Percentiles rank a stretch among this genome's conserved stretches.
phyloP scores from a whole-genome alignment of 805 yeast species.

The Nakazawaea anatomiae region DNA sequence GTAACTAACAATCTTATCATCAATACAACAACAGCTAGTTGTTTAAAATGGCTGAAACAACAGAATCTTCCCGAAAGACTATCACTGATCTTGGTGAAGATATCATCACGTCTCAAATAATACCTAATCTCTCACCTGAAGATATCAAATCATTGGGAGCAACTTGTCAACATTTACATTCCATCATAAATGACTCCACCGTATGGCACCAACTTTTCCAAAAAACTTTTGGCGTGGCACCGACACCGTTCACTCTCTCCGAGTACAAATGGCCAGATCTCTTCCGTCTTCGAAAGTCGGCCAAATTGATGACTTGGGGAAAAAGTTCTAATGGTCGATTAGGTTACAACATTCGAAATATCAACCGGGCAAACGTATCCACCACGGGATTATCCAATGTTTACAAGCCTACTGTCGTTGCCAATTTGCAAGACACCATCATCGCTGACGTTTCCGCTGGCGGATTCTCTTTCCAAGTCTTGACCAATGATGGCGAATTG shows the following conservation, averaged over 20 bases:
- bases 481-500: conserved; percentile 50
- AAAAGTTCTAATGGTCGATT: conserved; percentile 35
- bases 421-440: conserved; percentile 26
- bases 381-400: conserved; percentile 24
- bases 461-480: conserved; percentile 57
- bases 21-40: not conserved
- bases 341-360: conserved; percentile 31
- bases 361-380: conserved; percentile 20
- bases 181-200: conserved; percentile 29
- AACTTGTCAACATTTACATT: conserved; percentile 31
- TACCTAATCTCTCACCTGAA: conserved; percentile 25
- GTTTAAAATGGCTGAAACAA: not conserved
- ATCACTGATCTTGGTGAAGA: conserved; percentile 32
- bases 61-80: not conserved
- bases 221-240: conserved; percentile 38
- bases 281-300: conserved; percentile 32
- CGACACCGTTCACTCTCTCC: conserved; percentile 33
- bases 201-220: conserved; percentile 40
- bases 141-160: conserved; percentile 36
- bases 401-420: conserved; percentile 31
- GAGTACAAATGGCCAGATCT: conserved; percentile 44
- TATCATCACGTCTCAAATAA: conserved; percentile 29
- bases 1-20: no score
- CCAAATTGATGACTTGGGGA: conserved; percentile 49
- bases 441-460: conserved; percentile 51